Percentiles rank a stretch among this genome's conserved stretches.
phyloP scores from a whole-genome alignment of 306 rosid species.

The Quillaja saponaria region DNA sequence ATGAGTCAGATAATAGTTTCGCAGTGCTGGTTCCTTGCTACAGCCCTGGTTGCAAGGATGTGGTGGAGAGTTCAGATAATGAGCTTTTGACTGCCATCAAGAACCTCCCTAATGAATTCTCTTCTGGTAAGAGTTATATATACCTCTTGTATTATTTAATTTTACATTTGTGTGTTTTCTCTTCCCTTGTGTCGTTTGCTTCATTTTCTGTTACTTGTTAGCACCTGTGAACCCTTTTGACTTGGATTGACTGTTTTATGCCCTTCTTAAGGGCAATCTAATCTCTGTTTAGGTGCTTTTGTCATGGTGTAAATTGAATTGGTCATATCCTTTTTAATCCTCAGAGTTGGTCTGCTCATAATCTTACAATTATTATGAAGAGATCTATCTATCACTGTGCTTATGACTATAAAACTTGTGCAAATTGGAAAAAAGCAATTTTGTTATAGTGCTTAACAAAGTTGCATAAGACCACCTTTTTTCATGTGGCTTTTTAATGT shows the following conservation, averaged over 20 bases:
- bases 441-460: no score
- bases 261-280: constrained; percentile 19
- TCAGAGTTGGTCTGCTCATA: constrained; percentile 17
- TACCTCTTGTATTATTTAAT: background rate
- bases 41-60: constrained; percentile 67
- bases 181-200: constrained; percentile 2
- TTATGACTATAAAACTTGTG: constrained; percentile 20
- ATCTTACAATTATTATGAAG: constrained; percentile 29
- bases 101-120: constrained; percentile 63
- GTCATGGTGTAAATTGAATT: background rate
- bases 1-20: constrained; percentile 64
- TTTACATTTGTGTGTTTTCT: background rate
- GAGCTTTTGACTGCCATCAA: constrained; percentile 72
- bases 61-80: constrained; percentile 52
- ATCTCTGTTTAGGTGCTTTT: constrained; percentile 28
- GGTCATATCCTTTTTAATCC: background rate
- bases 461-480: constrained; percentile 18
- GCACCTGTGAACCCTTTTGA: constrained; percentile 2
- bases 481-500: constrained; percentile 6
- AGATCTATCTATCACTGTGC: constrained; percentile 25
- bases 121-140: constrained; percentile 58
- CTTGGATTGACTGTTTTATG: constrained; percentile 21
- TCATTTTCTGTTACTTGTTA: constrained; percentile 12
- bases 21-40: constrained; percentile 89
- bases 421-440: no score